Conservation (phyloP, 2,329 filamentous ascomycete genomes). For the Colletotrichum musae region DNA sequence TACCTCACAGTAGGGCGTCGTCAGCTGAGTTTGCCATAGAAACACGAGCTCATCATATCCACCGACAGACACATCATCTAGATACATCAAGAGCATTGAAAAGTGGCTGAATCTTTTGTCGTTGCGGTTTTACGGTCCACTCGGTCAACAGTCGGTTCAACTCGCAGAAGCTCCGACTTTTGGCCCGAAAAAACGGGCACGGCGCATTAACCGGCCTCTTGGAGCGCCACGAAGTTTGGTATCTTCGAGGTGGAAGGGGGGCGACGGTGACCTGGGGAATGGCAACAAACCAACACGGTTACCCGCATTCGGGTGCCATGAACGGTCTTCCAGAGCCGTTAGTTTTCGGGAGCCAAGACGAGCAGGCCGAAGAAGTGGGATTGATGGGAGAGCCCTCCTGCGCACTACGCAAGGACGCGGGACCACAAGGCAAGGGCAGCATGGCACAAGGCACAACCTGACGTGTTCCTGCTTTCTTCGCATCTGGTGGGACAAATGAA, state of each 20-base stretch:
- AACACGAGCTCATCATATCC: background rate
- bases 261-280: background rate
- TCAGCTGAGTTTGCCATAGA: too few relatives aligned
- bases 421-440: background rate
- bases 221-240: constrained; percentile 13
- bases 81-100: too few relatives aligned
- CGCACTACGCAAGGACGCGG: background rate
- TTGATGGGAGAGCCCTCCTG: background rate
- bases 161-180: constrained; percentile 32
- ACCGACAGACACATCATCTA: too few relatives aligned
- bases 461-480: background rate
- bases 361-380: background rate
- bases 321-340: constrained; percentile 12
- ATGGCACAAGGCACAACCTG: constrained; percentile 7
- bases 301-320: constrained; percentile 16
- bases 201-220: constrained; percentile 24
- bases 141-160: constrained; percentile 38
- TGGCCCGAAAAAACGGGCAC: constrained; percentile 36
- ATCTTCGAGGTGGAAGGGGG: background rate
- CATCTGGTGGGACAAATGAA: background rate
- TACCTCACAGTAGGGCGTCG: too few relatives aligned
- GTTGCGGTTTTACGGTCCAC: background rate
- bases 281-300: constrained; percentile 23
- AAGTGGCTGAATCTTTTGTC: too few relatives aligned
- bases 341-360: background rate